Conservation (phyloP, 306 rosid species). For the Fragaria iinumae region DNA sequence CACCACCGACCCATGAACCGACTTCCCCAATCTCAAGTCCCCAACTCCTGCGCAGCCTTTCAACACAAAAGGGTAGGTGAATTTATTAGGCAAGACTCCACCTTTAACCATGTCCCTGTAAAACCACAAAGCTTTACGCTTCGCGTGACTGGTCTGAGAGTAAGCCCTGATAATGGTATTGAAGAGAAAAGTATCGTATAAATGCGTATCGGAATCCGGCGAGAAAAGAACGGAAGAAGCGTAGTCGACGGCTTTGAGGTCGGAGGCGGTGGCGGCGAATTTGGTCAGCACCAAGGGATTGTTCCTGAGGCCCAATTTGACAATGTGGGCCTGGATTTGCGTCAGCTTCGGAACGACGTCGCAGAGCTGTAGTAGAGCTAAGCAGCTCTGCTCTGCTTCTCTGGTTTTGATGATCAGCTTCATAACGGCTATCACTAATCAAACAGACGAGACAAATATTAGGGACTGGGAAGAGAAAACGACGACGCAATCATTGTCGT, state of each 20-base stretch:
- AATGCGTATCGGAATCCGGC: constrained; percentile 29
- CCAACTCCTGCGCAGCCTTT: constrained; percentile 82
- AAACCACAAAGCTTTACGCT: constrained; percentile 38
- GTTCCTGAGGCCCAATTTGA: constrained; percentile 63
- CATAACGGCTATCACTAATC: constrained; percentile 1
- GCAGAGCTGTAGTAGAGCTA: constrained; percentile 55
- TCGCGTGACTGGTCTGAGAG: constrained; percentile 51
- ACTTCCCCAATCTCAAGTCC: constrained; percentile 45
- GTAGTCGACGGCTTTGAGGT: constrained; percentile 44
- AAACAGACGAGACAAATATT: neutral
- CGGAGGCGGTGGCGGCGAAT: constrained; percentile 65
- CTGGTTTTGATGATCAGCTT: constrained; percentile 26
- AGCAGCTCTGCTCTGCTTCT: constrained; percentile 65
- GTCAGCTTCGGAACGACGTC: constrained; percentile 35
- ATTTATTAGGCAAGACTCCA: constrained; percentile 69
- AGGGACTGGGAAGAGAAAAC: neutral
- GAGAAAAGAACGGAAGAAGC: constrained; percentile 64
- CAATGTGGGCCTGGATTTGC: constrained; percentile 60
- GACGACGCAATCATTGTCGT: neutral
- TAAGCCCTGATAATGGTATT: constrained; percentile 74
- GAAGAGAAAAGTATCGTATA: constrained; percentile 67
- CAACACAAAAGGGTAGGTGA: constrained; percentile 82
- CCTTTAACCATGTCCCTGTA: constrained; percentile 47
- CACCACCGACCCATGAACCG: constrained; percentile 61
- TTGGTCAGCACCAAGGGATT: constrained; percentile 83